phyloP scores from a whole-genome alignment of 306 rosid genomes.

The Cucurbita argyrosperma region DNA sequence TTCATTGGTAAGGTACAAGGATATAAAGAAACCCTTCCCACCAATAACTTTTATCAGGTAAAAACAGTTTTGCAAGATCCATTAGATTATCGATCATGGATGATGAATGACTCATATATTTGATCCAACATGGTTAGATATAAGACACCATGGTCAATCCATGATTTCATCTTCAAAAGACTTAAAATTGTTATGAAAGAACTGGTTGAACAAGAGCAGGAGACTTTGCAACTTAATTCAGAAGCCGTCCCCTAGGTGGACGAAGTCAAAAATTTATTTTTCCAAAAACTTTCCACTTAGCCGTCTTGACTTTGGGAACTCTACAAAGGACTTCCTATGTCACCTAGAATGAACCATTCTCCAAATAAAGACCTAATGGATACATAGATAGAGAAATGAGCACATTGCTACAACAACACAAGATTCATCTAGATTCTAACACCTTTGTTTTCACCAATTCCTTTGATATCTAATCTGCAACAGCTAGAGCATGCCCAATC shows the following conservation, averaged over 20 bases:
- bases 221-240: background rate
- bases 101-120: background rate
- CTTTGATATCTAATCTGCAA: background rate
- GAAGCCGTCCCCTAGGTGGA: background rate
- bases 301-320: background rate
- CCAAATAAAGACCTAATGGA: background rate
- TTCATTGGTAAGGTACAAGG: background rate
- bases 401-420: background rate
- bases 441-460: background rate
- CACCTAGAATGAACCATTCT: background rate
- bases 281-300: background rate
- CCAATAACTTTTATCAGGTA: background rate
- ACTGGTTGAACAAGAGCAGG: background rate
- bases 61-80: background rate
- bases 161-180: background rate
- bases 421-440: background rate
- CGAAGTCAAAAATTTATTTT: background rate
- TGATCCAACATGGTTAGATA: background rate
- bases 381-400: background rate
- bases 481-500: background rate
- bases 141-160: background rate
- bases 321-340: background rate
- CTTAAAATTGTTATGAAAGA: background rate
- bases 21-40: background rate
- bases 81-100: background rate